phyloP scores from a whole-genome alignment of 2,329 filamentous ascomycete species.

The Ophiostoma perfectum region DNA sequence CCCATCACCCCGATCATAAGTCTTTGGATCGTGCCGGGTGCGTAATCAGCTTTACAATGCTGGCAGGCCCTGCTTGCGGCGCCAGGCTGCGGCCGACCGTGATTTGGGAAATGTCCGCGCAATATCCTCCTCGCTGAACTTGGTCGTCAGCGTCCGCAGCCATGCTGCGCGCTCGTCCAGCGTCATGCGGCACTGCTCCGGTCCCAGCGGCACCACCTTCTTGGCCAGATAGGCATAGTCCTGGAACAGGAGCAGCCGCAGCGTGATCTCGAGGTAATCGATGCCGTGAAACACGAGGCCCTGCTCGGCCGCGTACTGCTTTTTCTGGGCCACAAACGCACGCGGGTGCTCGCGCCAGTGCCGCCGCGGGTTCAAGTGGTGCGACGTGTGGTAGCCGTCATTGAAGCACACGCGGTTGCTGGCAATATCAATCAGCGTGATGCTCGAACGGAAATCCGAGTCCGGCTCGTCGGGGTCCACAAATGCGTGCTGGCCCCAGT shows the following conservation, averaged over 20 bases:
- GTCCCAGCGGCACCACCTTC: constrained; percentile 68
- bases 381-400: constrained; percentile 76
- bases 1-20: too few species aligned
- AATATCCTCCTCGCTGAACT: constrained; percentile 62
- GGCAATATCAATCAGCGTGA: constrained; percentile 71
- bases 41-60: constrained; percentile 10
- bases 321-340: constrained; percentile 65
- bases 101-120: constrained; percentile 45
- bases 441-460: constrained; percentile 72
- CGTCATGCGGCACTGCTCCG: constrained; percentile 58
- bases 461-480: constrained; percentile 69
- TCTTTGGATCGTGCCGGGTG: too few species aligned
- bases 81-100: constrained; percentile 25
- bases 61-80: constrained; percentile 23
- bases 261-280: constrained; percentile 71
- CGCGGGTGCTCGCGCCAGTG: constrained; percentile 79
- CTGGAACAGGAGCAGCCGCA: constrained; percentile 63
- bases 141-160: constrained; percentile 59
- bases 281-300: constrained; percentile 77
- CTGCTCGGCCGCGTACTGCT: constrained; percentile 58
- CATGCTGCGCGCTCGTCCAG: constrained; percentile 58
- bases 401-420: constrained; percentile 80
- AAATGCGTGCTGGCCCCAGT: constrained; percentile 80
- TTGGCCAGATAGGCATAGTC: constrained; percentile 65
- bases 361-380: constrained; percentile 70